These are phyloP conservation scores for Carnegiea gigantea DNA, from an alignment of 179 eudicot genomes.

Conservation along the genomic window DNA sequence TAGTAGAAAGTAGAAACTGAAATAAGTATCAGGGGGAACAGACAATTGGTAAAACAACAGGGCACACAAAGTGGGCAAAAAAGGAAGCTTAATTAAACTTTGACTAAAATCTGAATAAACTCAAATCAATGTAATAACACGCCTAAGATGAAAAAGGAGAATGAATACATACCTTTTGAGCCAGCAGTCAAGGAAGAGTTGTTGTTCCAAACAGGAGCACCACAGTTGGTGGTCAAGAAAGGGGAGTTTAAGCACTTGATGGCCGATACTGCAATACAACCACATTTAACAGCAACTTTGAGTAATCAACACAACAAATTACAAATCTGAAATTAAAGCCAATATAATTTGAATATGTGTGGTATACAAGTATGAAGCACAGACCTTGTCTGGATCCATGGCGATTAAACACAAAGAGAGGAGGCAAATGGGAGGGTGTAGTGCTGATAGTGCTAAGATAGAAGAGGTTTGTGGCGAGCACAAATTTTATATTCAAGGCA, in stretches of 20 bases:
- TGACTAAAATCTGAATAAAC: no score
- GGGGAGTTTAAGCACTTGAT: slow-evolving; percentile 58
- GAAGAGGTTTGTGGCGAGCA: no score
- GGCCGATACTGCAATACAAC: slow-evolving; percentile 50
- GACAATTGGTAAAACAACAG: background rate
- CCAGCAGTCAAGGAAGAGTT: slow-evolving; percentile 45
- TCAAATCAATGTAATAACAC: no score
- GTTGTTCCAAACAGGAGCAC: slow-evolving; percentile 72
- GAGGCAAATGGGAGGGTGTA: background rate
- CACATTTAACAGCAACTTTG: background rate
- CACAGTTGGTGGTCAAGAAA: slow-evolving; percentile 63
- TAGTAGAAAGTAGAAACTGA: background rate
- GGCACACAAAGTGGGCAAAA: no score
- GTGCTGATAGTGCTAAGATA: no score
- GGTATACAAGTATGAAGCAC: no score
- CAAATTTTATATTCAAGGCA: no score
- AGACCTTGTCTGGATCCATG: slow-evolving; percentile 13
- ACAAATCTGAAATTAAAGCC: no score
- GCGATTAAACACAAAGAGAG: background rate
- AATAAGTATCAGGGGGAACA: background rate
- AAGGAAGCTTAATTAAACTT: no score
- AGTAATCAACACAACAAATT: background rate
- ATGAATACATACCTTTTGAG: no score
- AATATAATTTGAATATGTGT: no score
- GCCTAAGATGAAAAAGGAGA: no score